Base-by-base conservation (phyloP, 306 rosid species). In the Arachis hypogaea region DNA sequence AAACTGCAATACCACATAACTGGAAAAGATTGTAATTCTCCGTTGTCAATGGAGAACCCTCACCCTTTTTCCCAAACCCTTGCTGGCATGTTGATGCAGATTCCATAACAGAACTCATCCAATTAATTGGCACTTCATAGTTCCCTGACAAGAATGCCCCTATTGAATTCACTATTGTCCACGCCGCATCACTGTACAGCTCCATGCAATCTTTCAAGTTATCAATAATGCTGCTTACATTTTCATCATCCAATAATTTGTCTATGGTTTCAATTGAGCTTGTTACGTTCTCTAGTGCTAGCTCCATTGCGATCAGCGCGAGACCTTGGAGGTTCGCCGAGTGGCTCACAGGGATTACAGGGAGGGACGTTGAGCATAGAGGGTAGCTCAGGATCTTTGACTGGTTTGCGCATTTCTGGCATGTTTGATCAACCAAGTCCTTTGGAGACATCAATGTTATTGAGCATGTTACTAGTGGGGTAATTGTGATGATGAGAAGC, bases 91-190 rank as follows among this genome's bases (percentile, higher is more conserved):
- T 88, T 1, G 77, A 11, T 0, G 83, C 77, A 2, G 85, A 84
- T 71, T 85, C 93, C 93, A 83, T 85, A 10, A 74, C 93, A 2
- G 83, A 76, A 81, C 87, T 80, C 75, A 89, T 58, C 86, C 78
- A 76, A 30, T 33, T 46, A 41, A 49, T 75, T 0, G 86, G 75
- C 0, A 59, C 66, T 2, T 58, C 77, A 61, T 85, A 92, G 1
- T 74, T 59, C 65, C 79, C 77, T 0, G 78, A 76, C 73, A 83
- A 66, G 75, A 86, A 85, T 5, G 77, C 91, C 29, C 71, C 81
- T 0, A 80, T 16, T 1, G 96, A 86, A 8, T 74, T 69, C 71
- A 38, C 73, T 30, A 89, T 59, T 2, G 76, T 72, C 69, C 77
- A 44, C 30, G 79, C 84, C 0, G 86, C 88, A 7, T 84, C 89